These are phyloP conservation scores for Biscogniauxia mediterranea DNA, from an alignment of 2,329 filamentous ascomycete genomes.

Conservation along the genomic window DNA sequence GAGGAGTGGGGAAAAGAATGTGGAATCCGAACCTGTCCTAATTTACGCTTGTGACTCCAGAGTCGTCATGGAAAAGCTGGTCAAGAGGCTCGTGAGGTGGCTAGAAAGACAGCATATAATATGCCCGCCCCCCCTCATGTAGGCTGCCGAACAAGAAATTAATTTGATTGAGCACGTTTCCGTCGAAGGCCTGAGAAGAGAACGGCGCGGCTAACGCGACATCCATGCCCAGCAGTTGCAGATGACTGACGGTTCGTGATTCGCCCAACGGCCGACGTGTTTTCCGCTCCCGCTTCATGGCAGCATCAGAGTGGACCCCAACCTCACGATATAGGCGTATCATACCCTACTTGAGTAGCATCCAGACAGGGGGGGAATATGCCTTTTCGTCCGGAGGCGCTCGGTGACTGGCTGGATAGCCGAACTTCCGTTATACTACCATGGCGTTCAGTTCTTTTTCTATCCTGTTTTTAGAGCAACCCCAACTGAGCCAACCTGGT, in stretches of 20 bases:
- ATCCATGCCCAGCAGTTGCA: constrained; percentile 7
- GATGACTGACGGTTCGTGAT: constrained; percentile 7
- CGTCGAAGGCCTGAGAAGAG: constrained; percentile 4
- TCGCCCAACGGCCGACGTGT: constrained; percentile 10
- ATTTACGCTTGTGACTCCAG: not conserved
- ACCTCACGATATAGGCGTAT: not conserved
- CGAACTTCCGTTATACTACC: constrained; percentile 14
- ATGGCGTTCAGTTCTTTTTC: constrained; percentile 7
- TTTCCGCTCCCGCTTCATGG: constrained; percentile 3
- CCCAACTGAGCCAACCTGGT: not conserved
- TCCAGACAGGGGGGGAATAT: constrained; percentile 11
- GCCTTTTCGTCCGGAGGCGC: constrained; percentile 13
- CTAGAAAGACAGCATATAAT: not conserved
- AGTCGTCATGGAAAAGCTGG: not conserved
- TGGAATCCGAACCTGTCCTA: not conserved
- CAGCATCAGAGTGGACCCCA: not conserved
- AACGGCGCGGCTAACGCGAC: constrained; percentile 18
- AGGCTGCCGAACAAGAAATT: constrained; percentile 21
- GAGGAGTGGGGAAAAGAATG: not conserved
- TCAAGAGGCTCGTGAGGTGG: not conserved
- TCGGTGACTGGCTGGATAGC: constrained; percentile 20
- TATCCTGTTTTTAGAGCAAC: not conserved
- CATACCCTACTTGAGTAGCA: constrained; percentile 11
- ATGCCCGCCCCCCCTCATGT: constrained; percentile 14
- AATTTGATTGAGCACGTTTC: constrained; percentile 11